phyloP scores from a whole-genome alignment of 1,284 basidiomycete species.

The Bjerkandera adusta region DNA sequence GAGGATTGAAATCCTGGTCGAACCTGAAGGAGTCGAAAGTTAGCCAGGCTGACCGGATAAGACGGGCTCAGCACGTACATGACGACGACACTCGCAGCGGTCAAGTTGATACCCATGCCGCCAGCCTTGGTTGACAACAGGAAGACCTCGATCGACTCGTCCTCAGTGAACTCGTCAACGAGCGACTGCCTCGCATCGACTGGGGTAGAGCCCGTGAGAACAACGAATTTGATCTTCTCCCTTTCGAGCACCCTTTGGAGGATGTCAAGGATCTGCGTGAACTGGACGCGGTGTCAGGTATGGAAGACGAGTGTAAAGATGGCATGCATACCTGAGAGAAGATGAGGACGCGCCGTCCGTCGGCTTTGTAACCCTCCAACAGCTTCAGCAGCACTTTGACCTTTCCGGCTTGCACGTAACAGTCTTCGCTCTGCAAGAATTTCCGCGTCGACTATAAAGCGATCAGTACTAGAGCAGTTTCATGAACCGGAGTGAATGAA shows the following conservation, averaged over 20 bases:
- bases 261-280: constrained; percentile 94
- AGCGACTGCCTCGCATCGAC: constrained; percentile 92
- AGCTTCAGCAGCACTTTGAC: constrained; percentile 74
- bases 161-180: constrained; percentile 97
- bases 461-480: too few species aligned
- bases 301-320: neutral
- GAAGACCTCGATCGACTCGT: constrained; percentile 89
- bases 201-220: constrained; percentile 93
- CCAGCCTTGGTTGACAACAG: constrained; percentile 96
- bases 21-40: constrained; percentile 50
- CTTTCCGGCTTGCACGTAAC: constrained; percentile 91
- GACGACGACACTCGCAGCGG: constrained; percentile 90
- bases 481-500: constrained; percentile 28
- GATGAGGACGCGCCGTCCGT: constrained; percentile 84
- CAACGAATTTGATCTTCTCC: constrained; percentile 74
- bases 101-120: constrained; percentile 89
- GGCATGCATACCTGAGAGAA: constrained; percentile 77
- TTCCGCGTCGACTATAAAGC: constrained; percentile 71
- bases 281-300: constrained; percentile 44
- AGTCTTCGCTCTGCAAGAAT: constrained; percentile 72
- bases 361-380: constrained; percentile 65
- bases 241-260: constrained; percentile 84
- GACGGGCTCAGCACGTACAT: constrained; percentile 48
- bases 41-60: neutral
- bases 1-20: constrained; percentile 97